Percentiles rank a stretch among this genome's conserved stretches.
Evolutionary conservation across 306 rosid species (phyloP).

Genomic region (Pyrus communis): DNA sequence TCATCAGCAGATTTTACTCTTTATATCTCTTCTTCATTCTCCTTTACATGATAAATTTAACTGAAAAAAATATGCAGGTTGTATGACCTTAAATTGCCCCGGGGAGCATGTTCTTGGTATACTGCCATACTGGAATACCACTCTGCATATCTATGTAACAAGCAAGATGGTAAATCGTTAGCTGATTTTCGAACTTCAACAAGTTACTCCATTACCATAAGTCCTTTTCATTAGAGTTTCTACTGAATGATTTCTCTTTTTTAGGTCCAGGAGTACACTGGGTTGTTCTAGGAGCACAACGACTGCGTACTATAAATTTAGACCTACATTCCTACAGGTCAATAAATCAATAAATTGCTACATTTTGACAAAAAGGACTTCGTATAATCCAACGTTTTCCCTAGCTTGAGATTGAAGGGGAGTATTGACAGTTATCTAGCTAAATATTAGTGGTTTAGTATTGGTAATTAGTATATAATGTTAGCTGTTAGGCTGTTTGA

Average conservation of each 20-base stretch:
- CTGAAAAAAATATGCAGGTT: conserved; percentile 35
- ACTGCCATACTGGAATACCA: conserved; percentile 48
- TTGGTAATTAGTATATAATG: too few species aligned
- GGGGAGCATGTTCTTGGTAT: conserved; percentile 42
- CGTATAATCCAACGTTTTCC: too few species aligned
- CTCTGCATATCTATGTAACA: conserved; percentile 58
- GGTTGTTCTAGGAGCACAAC: conserved; percentile 23
- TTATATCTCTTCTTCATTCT: too few species aligned
- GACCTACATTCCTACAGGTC: neutral
- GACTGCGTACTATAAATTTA: neutral
- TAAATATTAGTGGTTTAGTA: too few species aligned
- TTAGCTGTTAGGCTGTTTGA: too few species aligned
- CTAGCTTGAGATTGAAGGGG: too few species aligned
- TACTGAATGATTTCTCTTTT: neutral
- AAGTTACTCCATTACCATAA: neutral
- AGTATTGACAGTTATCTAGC: too few species aligned
- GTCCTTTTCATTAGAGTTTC: neutral
- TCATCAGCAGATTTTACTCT: neutral
- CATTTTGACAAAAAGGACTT: neutral
- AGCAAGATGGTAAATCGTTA: conserved; percentile 77
- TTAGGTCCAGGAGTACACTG: conserved; percentile 80
- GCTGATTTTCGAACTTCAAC: neutral
- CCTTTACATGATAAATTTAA: too few species aligned
- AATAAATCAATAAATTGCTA: too few species aligned
- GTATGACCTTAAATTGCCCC: conserved; percentile 77